These are phyloP conservation scores for Ilex asprella DNA, from an alignment of 257 asterid genomes.

Conservation along the genomic window DNA sequence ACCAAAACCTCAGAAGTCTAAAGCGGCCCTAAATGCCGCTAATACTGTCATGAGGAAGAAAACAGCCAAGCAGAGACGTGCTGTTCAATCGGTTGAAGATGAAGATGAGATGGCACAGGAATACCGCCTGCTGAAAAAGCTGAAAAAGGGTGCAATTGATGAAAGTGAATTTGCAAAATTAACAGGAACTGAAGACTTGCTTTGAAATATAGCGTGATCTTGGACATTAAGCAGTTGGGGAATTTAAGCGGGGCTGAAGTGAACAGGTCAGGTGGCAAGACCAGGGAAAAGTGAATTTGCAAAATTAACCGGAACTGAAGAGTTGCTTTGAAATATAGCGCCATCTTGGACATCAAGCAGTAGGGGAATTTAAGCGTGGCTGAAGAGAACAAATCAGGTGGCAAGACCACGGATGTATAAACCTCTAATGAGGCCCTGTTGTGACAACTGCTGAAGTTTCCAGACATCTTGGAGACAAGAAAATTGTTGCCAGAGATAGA, in stretches of 20 bases:
- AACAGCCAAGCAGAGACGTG: conserved; percentile 87
- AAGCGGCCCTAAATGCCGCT: conserved; percentile 28
- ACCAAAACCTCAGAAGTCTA: conserved; percentile 34
- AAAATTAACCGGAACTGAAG: conserved; percentile 80
- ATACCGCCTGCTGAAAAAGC: conserved; percentile 70
- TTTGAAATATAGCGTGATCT: conserved; percentile 10
- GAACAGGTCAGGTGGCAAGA: no score
- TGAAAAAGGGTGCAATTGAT: conserved; percentile 60
- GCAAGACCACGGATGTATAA: no score
- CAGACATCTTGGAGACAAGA: no score
- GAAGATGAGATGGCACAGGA: conserved; percentile 73
- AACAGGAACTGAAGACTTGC: conserved; percentile 80
- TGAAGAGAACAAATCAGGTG: no score
- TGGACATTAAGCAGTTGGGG: no score
- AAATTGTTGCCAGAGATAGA: no score
- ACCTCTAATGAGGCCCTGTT: no score
- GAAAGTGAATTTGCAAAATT: conserved; percentile 68
- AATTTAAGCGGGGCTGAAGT: no score
- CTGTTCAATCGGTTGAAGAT: conserved; percentile 70
- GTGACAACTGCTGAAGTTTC: no score
- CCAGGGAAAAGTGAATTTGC: conserved; percentile 43
- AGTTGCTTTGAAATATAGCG: conserved; percentile 28
- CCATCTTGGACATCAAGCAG: no score
- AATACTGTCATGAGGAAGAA: conserved; percentile 47
- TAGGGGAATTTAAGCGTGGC: no score